These are phyloP conservation scores for Globisporangium spiculum DNA, from an alignment of 352 stramenopile genomes.

Conservation along the genomic window DNA sequence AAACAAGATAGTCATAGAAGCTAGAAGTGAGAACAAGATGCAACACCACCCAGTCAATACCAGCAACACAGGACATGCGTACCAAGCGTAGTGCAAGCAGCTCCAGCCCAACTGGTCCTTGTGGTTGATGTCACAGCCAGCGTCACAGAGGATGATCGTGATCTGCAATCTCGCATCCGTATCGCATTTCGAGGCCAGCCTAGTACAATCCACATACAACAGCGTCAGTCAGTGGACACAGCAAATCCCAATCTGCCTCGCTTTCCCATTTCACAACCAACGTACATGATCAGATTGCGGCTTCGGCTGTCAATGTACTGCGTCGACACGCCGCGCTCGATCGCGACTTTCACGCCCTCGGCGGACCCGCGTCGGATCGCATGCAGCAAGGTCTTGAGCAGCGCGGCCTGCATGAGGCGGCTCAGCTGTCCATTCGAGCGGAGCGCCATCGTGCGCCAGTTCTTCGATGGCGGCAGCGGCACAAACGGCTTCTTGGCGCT, in stretches of 20 bases:
- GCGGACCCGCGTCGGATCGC: constrained; percentile 74
- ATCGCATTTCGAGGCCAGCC: constrained; percentile 77
- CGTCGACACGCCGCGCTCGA: constrained; percentile 75
- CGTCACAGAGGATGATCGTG: constrained; percentile 81
- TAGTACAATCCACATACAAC: constrained; percentile 16
- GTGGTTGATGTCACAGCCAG: constrained; percentile 85
- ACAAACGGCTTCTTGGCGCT: constrained; percentile 37
- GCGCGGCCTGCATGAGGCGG: constrained; percentile 72
- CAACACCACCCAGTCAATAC: not conserved
- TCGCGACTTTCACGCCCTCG: constrained; percentile 80
- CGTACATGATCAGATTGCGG: constrained; percentile 82
- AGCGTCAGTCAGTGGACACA: not conserved
- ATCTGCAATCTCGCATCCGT: constrained; percentile 78
- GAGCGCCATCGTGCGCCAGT: constrained; percentile 48
- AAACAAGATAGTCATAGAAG: constrained; percentile 7
- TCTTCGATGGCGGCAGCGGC: constrained; percentile 40
- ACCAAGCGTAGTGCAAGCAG: constrained; percentile 87
- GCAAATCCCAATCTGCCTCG: not conserved
- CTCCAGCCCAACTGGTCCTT: constrained; percentile 80
- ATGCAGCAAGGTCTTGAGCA: constrained; percentile 85
- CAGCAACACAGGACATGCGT: not conserved
- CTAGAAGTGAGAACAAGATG: not conserved
- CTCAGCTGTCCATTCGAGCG: constrained; percentile 65
- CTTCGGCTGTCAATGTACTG: constrained; percentile 74
- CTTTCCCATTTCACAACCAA: not conserved